Evolutionary conservation across 257 asterid species (phyloP).

Genomic region (Penstemon eatonii): DNA sequence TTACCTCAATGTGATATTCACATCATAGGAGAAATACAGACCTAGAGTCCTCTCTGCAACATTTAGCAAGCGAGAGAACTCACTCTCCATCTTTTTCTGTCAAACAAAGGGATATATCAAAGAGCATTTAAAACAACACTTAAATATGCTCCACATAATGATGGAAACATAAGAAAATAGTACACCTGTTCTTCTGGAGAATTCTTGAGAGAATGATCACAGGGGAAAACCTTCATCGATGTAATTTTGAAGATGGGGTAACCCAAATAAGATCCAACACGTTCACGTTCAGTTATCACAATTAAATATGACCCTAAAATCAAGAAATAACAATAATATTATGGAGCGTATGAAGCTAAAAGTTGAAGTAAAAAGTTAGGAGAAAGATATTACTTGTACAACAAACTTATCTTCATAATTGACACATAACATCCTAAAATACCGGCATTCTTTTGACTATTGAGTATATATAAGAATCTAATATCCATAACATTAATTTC

Average conservation of each 20-base stretch:
- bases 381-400: not conserved
- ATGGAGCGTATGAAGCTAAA: slow-evolving; percentile 13
- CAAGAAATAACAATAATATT: slow-evolving; percentile 27
- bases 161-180: slow-evolving; percentile 26
- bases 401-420: not conserved
- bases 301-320: slow-evolving; percentile 71
- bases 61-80: slow-evolving; percentile 61
- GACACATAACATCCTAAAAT: not conserved
- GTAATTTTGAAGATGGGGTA: slow-evolving; percentile 76
- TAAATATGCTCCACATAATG: slow-evolving; percentile 20
- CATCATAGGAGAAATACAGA: slow-evolving; percentile 87
- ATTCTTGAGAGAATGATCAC: slow-evolving; percentile 69
- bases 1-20: slow-evolving; percentile 88
- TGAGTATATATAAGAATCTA: too few relatives aligned
- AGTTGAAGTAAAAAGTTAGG: not conserved
- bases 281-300: slow-evolving; percentile 76
- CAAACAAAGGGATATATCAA: slow-evolving; percentile 28
- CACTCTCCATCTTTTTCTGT: slow-evolving; percentile 84
- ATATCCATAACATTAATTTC: too few relatives aligned
- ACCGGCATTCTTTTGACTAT: too few relatives aligned
- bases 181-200: slow-evolving; percentile 76
- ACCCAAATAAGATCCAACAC: slow-evolving; percentile 73
- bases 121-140: slow-evolving; percentile 25
- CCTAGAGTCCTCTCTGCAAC: slow-evolving; percentile 74
- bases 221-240: slow-evolving; percentile 77